Conservation (phyloP, 805 yeast species). For the Vanderwaltozyma verrucispora region DNA sequence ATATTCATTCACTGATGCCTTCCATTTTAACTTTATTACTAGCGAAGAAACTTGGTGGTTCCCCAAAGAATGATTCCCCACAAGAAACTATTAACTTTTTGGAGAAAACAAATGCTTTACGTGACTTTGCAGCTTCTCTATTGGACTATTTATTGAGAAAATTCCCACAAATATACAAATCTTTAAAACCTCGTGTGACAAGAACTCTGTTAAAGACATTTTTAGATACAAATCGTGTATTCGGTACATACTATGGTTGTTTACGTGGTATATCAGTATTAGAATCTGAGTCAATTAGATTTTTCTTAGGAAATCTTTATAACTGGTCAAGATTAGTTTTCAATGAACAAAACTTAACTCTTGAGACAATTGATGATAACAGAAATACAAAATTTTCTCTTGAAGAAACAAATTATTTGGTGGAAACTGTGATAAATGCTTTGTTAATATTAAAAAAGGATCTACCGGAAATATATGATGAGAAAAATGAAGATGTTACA, state of each 20-base stretch:
- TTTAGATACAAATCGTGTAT: constrained; percentile 69
- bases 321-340: constrained; percentile 66
- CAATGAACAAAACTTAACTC: constrained; percentile 22
- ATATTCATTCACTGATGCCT: constrained; percentile 96
- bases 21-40: constrained; percentile 79
- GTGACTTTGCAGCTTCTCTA: constrained; percentile 82
- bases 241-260: constrained; percentile 90
- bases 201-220: constrained; percentile 88
- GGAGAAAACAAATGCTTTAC: constrained; percentile 43
- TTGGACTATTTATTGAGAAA: constrained; percentile 66
- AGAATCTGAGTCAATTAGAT: constrained; percentile 81
- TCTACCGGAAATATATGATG: constrained; percentile 23
- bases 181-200: constrained; percentile 87
- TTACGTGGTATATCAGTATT: constrained; percentile 72
- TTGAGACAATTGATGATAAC: constrained; percentile 12
- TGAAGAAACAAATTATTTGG: constrained; percentile 40
- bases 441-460: constrained; percentile 37
- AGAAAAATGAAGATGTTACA: constrained; percentile 31
- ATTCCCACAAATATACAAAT: constrained; percentile 77
- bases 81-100: constrained; percentile 26
- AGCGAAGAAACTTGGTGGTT: constrained; percentile 74
- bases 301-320: constrained; percentile 73
- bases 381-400: constrained; percentile 26
- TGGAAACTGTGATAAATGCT: constrained; percentile 44
- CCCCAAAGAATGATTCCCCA: constrained; percentile 25